Base-by-base conservation (phyloP, 2,329 filamentous ascomycete species). In the Didymella sp. region DNA sequence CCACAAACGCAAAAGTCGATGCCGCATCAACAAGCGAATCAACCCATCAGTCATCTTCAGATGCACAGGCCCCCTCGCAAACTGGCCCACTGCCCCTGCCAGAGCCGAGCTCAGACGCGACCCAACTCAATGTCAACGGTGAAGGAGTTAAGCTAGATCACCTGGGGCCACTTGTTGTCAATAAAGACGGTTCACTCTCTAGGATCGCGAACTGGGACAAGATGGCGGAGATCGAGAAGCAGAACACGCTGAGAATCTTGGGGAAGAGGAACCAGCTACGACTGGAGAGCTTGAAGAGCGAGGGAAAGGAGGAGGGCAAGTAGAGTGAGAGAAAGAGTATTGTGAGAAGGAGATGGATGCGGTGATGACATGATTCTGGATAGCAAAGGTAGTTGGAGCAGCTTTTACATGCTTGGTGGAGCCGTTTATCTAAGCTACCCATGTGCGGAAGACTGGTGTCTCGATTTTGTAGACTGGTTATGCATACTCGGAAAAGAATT, bases 161-260 rank as follows among this genome's bases (percentile, higher is more conserved):
- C 59, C 78, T 92, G 22, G 89, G 90, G 0, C 90, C 90, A 1
- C 80, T 92, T 66, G 89, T 93, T 1, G 86, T 92, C 51, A 89
- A 91, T 73, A 79, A 81, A 59, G 88, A 93, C 73, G 90, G 90
- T 19, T 87, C 87, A 8, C 74, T 92, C 64, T 87, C 86, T 54
- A 83, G 89, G 30, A 89, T 93, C 66, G 77, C 82, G 31, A 92
- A 93, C 73, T 93, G 89, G 89, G 80, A 78, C 8, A 79, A 87
- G 62, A 91, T 92, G 89, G 83, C 84, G 2, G 85, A 86, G 24
- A 81, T 86, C 6, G 89, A 92, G 80, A 82, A 80, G 72, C 76
- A 84, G 71, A 89, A 86, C 68, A 90, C 89, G 33, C 62, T 92
- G 71, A 80, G 86, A 42, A 77, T 91, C 44, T 70, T 93, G 64